Conservation (phyloP, 441 rosid species). For the Brassica balearica region DNA sequence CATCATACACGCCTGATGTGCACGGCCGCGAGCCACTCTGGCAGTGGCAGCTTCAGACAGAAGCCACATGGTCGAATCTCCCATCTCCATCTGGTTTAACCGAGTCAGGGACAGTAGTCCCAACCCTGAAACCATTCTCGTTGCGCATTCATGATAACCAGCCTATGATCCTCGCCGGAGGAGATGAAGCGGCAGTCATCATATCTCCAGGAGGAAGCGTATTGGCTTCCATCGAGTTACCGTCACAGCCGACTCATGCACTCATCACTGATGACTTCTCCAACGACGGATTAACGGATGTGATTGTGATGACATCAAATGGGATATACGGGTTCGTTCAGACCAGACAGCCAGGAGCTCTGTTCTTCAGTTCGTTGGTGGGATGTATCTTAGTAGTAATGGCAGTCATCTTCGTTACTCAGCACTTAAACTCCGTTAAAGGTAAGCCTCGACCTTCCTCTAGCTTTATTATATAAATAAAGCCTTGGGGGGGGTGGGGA, state of each 20-base stretch:
- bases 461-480: constrained; percentile 43
- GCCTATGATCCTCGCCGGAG: constrained; percentile 92
- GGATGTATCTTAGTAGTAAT: constrained; percentile 92
- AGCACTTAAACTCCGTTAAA: constrained; percentile 81
- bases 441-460: constrained; percentile 82
- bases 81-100: constrained; percentile 93
- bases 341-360: constrained; percentile 96
- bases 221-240: constrained; percentile 75
- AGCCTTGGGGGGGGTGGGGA: background rate
- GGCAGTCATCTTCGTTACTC: constrained; percentile 90
- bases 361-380: constrained; percentile 96
- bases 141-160: constrained; percentile 78
- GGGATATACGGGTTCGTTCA: constrained; percentile 95
- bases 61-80: constrained; percentile 94
- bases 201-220: constrained; percentile 89
- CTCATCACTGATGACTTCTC: constrained; percentile 89
- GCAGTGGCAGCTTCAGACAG: constrained; percentile 94
- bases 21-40: constrained; percentile 93
- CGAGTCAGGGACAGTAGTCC: constrained; percentile 79
- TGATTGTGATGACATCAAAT: constrained; percentile 84
- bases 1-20: constrained; percentile 84
- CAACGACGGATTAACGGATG: constrained; percentile 86
- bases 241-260: constrained; percentile 90
- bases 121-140: constrained; percentile 82
- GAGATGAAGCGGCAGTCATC: constrained; percentile 87